A percentile compares a stretch with the other conserved stretches of the same genome.
Evolutionary conservation across 257 asterid species (phyloP).

Genomic region (Echites panduratus): DNA sequence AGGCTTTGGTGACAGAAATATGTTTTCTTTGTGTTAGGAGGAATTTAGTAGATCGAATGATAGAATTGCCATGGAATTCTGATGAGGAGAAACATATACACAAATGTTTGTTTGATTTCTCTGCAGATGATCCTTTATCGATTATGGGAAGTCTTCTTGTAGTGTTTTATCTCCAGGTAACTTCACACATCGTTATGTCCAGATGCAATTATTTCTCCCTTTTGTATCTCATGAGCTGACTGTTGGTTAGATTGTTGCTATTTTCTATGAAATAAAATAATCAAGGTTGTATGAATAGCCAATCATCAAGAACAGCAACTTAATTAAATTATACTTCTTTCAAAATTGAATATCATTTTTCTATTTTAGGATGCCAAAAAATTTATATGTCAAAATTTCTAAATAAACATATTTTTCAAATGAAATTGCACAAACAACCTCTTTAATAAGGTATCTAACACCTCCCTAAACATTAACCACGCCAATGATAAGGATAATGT

Average conservation of each 20-base stretch:
- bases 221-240: background rate
- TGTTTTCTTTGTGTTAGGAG: slow-evolving; percentile 80
- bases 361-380: background rate
- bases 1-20: slow-evolving; percentile 75
- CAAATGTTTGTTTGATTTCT: slow-evolving; percentile 70
- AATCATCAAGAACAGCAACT: background rate
- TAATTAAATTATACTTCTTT: background rate
- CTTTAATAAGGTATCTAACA: too few species aligned
- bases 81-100: slow-evolving; percentile 88
- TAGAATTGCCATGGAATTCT: slow-evolving; percentile 88
- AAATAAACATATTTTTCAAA: background rate
- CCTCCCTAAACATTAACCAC: background rate
- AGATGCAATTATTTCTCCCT: background rate
- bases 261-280: background rate
- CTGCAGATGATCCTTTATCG: slow-evolving; percentile 57
- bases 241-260: background rate
- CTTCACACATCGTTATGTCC: slow-evolving; percentile 6
- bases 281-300: background rate
- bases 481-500: background rate
- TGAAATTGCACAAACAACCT: background rate
- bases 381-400: background rate
- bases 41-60: slow-evolving; percentile 75
- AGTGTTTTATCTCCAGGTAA: slow-evolving; percentile 91
- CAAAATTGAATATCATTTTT: background rate
- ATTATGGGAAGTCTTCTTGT: slow-evolving; percentile 85